Conservation (phyloP, 192 early-diverging fungal species). For the Gonapodya prolifera region DNA sequence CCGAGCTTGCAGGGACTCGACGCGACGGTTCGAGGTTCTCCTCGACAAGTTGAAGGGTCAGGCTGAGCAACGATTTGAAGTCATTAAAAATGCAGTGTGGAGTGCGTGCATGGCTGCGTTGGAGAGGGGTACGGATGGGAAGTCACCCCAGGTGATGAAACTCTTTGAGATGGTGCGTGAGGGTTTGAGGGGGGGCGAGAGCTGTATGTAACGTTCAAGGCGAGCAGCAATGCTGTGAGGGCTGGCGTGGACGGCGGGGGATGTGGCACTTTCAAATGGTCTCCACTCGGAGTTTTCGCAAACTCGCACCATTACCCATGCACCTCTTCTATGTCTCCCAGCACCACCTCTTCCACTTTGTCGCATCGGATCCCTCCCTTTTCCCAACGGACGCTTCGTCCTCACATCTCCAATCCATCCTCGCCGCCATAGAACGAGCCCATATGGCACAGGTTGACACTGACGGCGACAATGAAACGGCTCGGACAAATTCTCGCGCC, state of each 20-base stretch:
- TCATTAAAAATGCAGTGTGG: neutral
- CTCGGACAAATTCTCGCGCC: neutral
- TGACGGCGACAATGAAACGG: neutral
- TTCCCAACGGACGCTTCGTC: neutral
- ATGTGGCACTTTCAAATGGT: too few species aligned
- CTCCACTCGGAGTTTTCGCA: too few species aligned
- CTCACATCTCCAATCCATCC: neutral
- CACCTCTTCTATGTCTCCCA: neutral
- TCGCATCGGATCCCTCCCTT: neutral
- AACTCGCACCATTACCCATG: too few species aligned
- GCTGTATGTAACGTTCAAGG: neutral
- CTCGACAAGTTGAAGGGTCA: neutral
- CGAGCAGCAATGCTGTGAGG: too few species aligned
- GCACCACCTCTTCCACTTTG: neutral
- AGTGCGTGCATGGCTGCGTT: neutral
- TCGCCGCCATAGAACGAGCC: neutral
- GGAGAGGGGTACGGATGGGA: neutral
- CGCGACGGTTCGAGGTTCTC: neutral
- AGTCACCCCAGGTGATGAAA: neutral
- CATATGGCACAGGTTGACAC: neutral
- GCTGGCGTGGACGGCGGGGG: too few species aligned
- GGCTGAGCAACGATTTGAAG: neutral
- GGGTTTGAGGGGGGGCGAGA: neutral
- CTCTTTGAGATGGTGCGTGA: neutral
- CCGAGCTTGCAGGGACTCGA: neutral